phyloP scores from a whole-genome alignment of 345 rosid species.

The Linum trigynum region DNA sequence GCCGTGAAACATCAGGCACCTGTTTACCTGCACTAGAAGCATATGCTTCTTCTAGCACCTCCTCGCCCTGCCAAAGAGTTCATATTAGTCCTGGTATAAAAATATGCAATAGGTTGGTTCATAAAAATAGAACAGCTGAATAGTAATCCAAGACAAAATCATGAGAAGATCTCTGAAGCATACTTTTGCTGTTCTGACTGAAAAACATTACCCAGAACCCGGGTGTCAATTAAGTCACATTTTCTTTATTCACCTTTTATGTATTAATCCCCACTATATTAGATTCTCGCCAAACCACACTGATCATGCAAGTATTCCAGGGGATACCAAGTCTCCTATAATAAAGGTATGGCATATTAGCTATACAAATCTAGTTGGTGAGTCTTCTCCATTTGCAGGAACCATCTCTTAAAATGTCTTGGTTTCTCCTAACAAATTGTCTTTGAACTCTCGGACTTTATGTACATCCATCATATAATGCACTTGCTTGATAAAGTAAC shows the following conservation, averaged over 20 bases:
- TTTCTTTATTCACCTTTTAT: background rate
- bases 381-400: too few species aligned
- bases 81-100: slow-evolving; percentile 8
- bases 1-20: slow-evolving; percentile 50
- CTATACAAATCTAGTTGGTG: too few species aligned
- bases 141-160: background rate
- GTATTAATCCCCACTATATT: too few species aligned
- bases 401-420: too few species aligned
- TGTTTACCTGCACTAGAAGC: slow-evolving; percentile 51
- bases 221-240: background rate
- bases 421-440: too few species aligned
- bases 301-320: too few species aligned
- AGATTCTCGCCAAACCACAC: too few species aligned
- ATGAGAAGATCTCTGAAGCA: background rate
- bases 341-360: too few species aligned
- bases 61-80: slow-evolving; percentile 45
- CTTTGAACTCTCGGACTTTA: too few species aligned
- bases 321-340: too few species aligned
- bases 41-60: slow-evolving; percentile 59
- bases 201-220: background rate
- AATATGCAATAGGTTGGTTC: background rate
- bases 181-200: background rate
- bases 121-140: background rate
- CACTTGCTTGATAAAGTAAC: background rate
- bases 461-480: background rate